These are phyloP conservation scores for Obelidium mucronatum DNA, from an alignment of 192 early-diverging fungal genomes.

Conservation along the genomic window DNA sequence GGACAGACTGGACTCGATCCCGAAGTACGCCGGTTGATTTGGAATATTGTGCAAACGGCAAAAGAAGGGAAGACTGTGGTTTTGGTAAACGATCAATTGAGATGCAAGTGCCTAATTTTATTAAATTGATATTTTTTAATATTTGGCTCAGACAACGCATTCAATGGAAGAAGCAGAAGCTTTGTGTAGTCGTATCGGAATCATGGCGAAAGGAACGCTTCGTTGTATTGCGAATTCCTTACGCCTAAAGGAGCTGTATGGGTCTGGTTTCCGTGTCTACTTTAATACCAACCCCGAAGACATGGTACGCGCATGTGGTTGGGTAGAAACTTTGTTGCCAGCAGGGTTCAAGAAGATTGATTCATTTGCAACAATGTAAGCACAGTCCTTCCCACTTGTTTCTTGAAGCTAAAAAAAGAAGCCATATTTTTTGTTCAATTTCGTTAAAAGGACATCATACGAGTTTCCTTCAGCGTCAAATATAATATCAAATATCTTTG, in stretches of 20 bases:
- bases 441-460: conserved; percentile 65
- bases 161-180: conserved; percentile 86
- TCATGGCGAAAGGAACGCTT: conserved; percentile 80
- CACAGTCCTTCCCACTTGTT: background rate
- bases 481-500: conserved; percentile 61
- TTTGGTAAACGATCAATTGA: conserved; percentile 36
- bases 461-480: conserved; percentile 61
- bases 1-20: conserved; percentile 71
- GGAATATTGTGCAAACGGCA: conserved; percentile 71
- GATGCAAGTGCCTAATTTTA: too few relatives aligned
- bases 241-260: conserved; percentile 76
- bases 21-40: conserved; percentile 75
- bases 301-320: conserved; percentile 40
- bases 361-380: conserved; percentile 56
- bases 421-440: too few relatives aligned
- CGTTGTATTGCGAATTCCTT: conserved; percentile 71
- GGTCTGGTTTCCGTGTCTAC: conserved; percentile 69
- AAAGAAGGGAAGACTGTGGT: conserved; percentile 68
- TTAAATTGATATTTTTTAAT: background rate
- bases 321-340: conserved; percentile 53
- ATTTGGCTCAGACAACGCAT: conserved; percentile 62
- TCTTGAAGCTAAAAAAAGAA: background rate
- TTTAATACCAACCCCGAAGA: conserved; percentile 56
- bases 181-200: conserved; percentile 77
- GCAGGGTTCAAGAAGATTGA: conserved; percentile 51